These are phyloP conservation scores for Cryptococcus hybrid DNA, from an alignment of 1,284 basidiomycete species.

Conservation along the genomic window DNA sequence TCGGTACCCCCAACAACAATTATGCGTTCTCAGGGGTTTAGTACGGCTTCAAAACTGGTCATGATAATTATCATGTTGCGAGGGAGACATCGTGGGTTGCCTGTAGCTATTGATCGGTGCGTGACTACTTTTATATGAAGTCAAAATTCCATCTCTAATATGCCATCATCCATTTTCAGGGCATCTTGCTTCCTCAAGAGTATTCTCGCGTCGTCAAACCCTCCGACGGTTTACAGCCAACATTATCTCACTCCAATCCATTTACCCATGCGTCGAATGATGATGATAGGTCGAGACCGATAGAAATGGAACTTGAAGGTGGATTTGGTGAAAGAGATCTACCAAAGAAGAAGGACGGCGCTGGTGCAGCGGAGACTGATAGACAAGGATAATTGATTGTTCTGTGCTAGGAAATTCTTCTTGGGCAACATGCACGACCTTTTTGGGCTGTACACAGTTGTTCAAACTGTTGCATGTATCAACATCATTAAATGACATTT, in stretches of 20 bases:
- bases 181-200: conserved; percentile 21
- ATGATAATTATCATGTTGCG: conserved; percentile 43
- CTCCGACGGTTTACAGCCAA: not conserved
- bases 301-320: not conserved
- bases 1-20: conserved; percentile 37
- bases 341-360: not conserved
- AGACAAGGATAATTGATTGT: too few species aligned
- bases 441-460: too few species aligned
- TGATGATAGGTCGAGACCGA: not conserved
- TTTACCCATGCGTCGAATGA: not conserved
- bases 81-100: conserved; percentile 44
- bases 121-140: not conserved
- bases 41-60: conserved; percentile 42
- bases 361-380: too few species aligned
- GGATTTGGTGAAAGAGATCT: not conserved
- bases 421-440: too few species aligned
- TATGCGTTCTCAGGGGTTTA: conserved; percentile 39
- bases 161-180: not conserved
- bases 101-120: conserved; percentile 39
- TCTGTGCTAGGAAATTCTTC: too few species aligned
- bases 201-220: conserved; percentile 19
- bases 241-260: not conserved
- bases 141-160: not conserved
- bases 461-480: too few species aligned
- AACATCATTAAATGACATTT: too few species aligned